Evolutionary conservation across 192 early-diverging fungal species (phyloP).

Genomic region (Backusella macrospora): DNA sequence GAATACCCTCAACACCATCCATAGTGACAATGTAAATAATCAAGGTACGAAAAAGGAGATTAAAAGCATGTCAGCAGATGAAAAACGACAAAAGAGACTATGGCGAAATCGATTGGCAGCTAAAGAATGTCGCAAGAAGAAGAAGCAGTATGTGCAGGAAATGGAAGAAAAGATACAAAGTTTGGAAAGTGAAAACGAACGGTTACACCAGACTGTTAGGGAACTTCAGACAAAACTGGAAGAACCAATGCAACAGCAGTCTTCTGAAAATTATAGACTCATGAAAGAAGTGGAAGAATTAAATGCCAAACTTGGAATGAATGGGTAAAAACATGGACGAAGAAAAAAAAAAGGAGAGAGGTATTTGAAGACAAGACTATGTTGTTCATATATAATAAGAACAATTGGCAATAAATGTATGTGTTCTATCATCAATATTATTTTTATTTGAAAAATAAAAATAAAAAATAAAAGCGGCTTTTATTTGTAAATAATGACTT

Average conservation of each 20-base stretch:
- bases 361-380: too few species aligned
- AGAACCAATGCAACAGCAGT: slow-evolving; percentile 23
- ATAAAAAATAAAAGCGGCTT: too few species aligned
- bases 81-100: slow-evolving; percentile 72
- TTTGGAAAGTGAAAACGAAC: slow-evolving; percentile 65
- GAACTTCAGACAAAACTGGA: slow-evolving; percentile 57
- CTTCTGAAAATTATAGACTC: slow-evolving; percentile 56
- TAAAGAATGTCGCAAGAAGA: slow-evolving; percentile 84
- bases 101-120: slow-evolving; percentile 79
- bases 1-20: not conserved
- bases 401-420: too few species aligned
- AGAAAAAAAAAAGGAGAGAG: not conserved
- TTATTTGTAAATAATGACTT: too few species aligned
- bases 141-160: slow-evolving; percentile 73
- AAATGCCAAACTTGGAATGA: slow-evolving; percentile 63
- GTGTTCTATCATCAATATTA: too few species aligned
- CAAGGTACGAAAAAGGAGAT: not conserved
- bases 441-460: too few species aligned
- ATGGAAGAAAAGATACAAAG: slow-evolving; percentile 65
- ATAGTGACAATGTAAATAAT: not conserved
- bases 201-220: slow-evolving; percentile 65
- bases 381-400: too few species aligned
- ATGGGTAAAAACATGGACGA: too few species aligned
- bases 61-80: slow-evolving; percentile 56
- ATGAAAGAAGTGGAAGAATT: slow-evolving; percentile 71